phyloP scores from a whole-genome alignment of 2,329 filamentous ascomycete genomes.

The Diaporthe citrichinensis region DNA sequence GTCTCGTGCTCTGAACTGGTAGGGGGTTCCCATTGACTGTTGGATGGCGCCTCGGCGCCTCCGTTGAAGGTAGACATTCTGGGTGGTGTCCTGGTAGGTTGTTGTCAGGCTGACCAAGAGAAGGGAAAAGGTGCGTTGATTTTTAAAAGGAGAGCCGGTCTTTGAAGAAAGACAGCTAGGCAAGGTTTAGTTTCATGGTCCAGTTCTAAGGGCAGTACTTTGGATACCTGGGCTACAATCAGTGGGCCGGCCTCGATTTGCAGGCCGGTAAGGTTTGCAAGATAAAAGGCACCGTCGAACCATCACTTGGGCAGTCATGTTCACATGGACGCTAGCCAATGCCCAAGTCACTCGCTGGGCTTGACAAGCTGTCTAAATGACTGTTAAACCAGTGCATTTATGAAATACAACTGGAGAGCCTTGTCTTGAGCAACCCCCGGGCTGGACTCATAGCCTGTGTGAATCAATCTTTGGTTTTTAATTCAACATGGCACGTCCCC shows the following conservation, averaged over 20 bases:
- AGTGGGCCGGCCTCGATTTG: neutral
- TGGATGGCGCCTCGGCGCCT: neutral
- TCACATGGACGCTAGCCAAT: neutral
- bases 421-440: neutral
- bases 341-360: neutral
- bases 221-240: neutral
- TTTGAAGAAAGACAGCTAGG: neutral
- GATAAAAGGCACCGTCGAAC: neutral
- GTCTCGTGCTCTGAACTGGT: neutral
- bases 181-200: neutral
- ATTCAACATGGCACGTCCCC: neutral
- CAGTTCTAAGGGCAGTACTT: neutral
- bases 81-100: neutral
- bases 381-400: neutral
- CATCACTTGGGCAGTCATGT: neutral
- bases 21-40: too few relatives aligned
- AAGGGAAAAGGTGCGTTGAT: neutral
- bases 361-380: neutral
- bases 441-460: neutral
- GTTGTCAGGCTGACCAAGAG: neutral
- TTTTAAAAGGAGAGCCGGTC: neutral
- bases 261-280: neutral
- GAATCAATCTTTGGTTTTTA: neutral
- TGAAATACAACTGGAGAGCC: neutral
- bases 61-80: neutral